phyloP scores from a whole-genome alignment of 805 yeast genomes.

The Wickerhamomyces strasburgensis region DNA sequence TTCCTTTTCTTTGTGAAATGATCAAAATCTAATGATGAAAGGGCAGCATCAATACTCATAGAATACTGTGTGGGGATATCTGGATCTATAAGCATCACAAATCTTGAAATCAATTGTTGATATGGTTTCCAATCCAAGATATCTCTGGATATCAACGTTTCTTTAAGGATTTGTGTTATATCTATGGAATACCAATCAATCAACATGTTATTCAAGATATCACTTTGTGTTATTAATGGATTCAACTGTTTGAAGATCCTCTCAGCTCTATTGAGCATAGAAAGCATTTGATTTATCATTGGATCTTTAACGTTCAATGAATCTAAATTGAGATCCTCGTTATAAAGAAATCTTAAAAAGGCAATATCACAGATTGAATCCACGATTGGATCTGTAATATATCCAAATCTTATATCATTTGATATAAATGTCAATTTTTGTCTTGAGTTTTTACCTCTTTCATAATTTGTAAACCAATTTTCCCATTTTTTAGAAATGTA shows the following conservation, averaged over 20 bases:
- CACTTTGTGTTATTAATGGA: not conserved
- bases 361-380: constrained; percentile 7
- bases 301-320: not conserved
- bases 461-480: constrained; percentile 7
- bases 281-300: constrained; percentile 2
- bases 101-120: constrained; percentile 1
- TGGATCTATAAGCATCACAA: constrained; percentile 9
- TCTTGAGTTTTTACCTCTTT: constrained; percentile 3
- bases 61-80: not conserved
- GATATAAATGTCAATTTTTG: constrained; percentile 5
- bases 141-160: constrained; percentile 1
- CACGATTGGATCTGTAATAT: constrained; percentile 2
- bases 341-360: constrained; percentile 8
- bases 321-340: constrained; percentile 4
- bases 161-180: constrained; percentile 2
- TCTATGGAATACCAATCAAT: constrained; percentile 14
- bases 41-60: no score
- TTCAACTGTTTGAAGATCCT: constrained; percentile 11
- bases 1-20: no score
- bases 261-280: constrained; percentile 12
- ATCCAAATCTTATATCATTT: constrained; percentile 4
- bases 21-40: no score
- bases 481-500: not conserved
- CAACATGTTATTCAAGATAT: constrained; percentile 6
- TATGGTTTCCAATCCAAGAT: not conserved